phyloP scores from a whole-genome alignment of 2,329 filamentous ascomycete species.

The Fusarium sp. region DNA sequence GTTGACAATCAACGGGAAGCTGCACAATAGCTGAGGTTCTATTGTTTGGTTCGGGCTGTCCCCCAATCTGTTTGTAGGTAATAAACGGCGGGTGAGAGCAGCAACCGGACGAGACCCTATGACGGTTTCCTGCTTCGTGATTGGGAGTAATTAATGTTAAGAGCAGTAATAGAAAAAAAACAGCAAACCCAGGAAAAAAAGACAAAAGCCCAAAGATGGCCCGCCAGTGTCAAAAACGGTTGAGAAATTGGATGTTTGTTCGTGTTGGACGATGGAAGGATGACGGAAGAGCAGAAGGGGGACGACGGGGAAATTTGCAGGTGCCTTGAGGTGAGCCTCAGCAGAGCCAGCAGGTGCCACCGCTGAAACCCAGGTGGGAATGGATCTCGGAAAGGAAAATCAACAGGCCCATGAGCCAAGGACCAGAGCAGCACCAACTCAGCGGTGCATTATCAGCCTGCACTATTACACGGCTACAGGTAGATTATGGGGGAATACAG shows the following conservation, averaged over 20 bases:
- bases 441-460: background rate
- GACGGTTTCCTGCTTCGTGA: background rate
- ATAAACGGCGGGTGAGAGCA: conserved; percentile 8
- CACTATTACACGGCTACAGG: background rate
- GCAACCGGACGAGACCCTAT: conserved; percentile 1
- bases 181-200: background rate
- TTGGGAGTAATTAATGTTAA: background rate
- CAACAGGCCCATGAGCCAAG: background rate
- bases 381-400: conserved; percentile 16
- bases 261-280: conserved; percentile 6
- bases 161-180: background rate
- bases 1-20: conserved; percentile 10
- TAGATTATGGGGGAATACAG: background rate
- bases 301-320: background rate
- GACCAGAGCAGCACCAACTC: conserved; percentile 1
- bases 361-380: background rate
- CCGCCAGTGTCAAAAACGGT: background rate
- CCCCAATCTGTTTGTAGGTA: conserved; percentile 2
- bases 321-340: background rate
- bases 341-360: background rate
- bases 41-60: conserved; percentile 5
- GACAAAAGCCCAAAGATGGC: conserved; percentile 6
- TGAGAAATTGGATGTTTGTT: background rate
- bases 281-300: conserved; percentile 11
- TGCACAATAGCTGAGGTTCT: conserved; percentile 27